These are phyloP conservation scores for Leccinum ponderosum DNA, from an alignment of 1,284 basidiomycete genomes.

Conservation along the genomic window DNA sequence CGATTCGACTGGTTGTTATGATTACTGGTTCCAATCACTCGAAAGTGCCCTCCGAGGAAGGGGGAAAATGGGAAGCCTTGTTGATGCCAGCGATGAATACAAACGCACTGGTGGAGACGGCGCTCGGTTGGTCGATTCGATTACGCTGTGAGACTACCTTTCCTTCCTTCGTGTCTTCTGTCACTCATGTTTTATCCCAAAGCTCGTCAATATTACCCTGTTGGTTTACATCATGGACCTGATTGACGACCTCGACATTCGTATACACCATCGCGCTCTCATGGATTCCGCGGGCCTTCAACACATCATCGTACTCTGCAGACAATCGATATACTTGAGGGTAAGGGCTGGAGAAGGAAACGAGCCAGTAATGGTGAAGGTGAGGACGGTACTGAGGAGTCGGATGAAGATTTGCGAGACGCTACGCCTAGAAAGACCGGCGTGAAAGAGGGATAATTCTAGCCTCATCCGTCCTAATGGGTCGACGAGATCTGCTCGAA, in stretches of 20 bases:
- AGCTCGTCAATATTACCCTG: conserved; percentile 72
- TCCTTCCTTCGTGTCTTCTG: conserved; percentile 3
- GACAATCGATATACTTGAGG: conserved; percentile 67
- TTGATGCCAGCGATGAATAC: conserved; percentile 92
- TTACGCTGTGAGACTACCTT: conserved; percentile 61
- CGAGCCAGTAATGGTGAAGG: conserved; percentile 35
- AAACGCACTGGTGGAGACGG: conserved; percentile 65
- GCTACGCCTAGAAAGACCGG: conserved; percentile 53
- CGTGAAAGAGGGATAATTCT: conserved; percentile 39
- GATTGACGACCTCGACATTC: conserved; percentile 77
- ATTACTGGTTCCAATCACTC: conserved; percentile 89
- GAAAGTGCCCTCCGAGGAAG: conserved; percentile 80
- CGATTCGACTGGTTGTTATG: conserved; percentile 66
- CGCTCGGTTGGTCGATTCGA: conserved; percentile 70
- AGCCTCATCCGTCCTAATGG: conserved; percentile 35
- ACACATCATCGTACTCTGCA: conserved; percentile 73
- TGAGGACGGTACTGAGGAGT: conserved; percentile 55
- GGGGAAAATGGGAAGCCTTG: conserved; percentile 93
- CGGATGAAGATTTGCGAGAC: conserved; percentile 79
- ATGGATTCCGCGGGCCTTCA: conserved; percentile 89
- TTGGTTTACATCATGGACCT: conserved; percentile 65
- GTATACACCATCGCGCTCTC: conserved; percentile 82
- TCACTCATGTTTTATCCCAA: conserved; percentile 22
- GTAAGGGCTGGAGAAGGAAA: conserved; percentile 47
- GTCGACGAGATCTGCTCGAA: conserved; percentile 29